phyloP scores from a whole-genome alignment of 129 eudicot species.

The Flaveria linearis region DNA sequence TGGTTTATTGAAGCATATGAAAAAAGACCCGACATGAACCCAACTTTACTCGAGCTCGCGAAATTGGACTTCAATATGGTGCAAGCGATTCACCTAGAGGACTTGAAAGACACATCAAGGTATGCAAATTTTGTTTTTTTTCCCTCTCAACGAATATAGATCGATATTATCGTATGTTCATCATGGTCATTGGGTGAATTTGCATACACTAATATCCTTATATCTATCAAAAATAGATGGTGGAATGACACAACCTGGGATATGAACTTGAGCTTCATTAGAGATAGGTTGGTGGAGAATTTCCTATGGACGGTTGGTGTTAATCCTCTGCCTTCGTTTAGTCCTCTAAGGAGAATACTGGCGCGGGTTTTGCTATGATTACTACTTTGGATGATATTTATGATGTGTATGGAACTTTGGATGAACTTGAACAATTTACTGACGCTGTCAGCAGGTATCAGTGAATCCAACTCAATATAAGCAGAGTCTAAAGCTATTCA shows the following conservation, averaged over 20 bases:
- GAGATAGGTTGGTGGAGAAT: conserved; percentile 40
- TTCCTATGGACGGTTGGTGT: conserved; percentile 28
- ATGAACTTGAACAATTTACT: conserved; percentile 30
- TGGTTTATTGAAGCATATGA: conserved; percentile 28
- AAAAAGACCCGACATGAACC: conserved; percentile 17
- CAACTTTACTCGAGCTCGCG: conserved; percentile 21
- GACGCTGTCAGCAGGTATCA: conserved; percentile 27
- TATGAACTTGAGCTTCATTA: conserved; percentile 20
- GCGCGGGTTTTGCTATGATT: conserved; percentile 16
- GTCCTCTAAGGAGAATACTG: conserved; percentile 20
- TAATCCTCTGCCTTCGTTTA: conserved; percentile 18
- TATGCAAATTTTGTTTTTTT: background rate
- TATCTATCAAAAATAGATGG: conserved; percentile 38
- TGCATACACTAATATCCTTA: conserved; percentile 32
- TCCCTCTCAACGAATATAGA: too few relatives aligned
- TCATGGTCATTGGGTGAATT: conserved; percentile 18
- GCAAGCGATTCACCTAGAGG: conserved; percentile 32
- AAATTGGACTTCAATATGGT: conserved; percentile 33
- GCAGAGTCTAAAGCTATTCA: too few relatives aligned
- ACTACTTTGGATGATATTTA: conserved; percentile 7
- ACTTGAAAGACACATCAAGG: conserved; percentile 36
- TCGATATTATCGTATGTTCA: background rate
- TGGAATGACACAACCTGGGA: conserved; percentile 19
- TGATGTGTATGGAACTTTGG: conserved; percentile 13
- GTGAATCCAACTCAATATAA: too few relatives aligned